These are phyloP conservation scores for Lignosus rhinocerotis DNA, from an alignment of 1,284 basidiomycete genomes.

Conservation along the genomic window DNA sequence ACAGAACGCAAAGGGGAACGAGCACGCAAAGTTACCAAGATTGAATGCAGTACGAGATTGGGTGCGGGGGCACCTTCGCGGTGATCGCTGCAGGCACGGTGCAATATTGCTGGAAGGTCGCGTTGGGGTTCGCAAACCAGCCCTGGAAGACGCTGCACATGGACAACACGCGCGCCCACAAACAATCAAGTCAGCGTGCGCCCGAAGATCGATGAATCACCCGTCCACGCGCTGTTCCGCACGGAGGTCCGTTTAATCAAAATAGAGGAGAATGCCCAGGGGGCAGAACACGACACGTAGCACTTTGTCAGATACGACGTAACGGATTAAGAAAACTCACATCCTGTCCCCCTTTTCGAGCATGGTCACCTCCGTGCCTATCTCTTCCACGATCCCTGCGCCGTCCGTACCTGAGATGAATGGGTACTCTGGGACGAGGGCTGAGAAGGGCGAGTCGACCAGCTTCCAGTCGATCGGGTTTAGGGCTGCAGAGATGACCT, in stretches of 20 bases:
- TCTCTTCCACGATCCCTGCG: conserved; percentile 45
- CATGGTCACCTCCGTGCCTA: conserved; percentile 43
- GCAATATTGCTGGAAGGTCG: conserved; percentile 38
- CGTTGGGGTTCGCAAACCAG: conserved; percentile 18
- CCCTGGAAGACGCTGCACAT: conserved; percentile 31
- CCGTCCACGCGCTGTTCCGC: not conserved
- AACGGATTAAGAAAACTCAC: conserved; percentile 24
- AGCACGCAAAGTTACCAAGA: not conserved
- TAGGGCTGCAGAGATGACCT: conserved; percentile 40
- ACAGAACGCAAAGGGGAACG: not conserved
- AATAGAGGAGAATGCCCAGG: no score
- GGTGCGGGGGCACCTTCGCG: conserved; percentile 25
- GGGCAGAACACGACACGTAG: not conserved
- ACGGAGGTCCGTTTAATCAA: not conserved
- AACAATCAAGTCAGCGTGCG: not conserved
- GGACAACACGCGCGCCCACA: not conserved
- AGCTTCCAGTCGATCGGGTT: conserved; percentile 46
- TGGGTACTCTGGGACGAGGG: conserved; percentile 35
- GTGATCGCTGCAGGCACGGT: conserved; percentile 32
- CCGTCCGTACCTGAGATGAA: conserved; percentile 50
- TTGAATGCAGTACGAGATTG: no score
- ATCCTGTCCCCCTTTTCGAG: conserved; percentile 51
- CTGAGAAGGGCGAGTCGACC: conserved; percentile 30
- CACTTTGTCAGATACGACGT: not conserved
- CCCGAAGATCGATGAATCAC: not conserved